Base-by-base conservation (phyloP, 768 basidiomycete species). In the Serendipita sp. region DNA sequence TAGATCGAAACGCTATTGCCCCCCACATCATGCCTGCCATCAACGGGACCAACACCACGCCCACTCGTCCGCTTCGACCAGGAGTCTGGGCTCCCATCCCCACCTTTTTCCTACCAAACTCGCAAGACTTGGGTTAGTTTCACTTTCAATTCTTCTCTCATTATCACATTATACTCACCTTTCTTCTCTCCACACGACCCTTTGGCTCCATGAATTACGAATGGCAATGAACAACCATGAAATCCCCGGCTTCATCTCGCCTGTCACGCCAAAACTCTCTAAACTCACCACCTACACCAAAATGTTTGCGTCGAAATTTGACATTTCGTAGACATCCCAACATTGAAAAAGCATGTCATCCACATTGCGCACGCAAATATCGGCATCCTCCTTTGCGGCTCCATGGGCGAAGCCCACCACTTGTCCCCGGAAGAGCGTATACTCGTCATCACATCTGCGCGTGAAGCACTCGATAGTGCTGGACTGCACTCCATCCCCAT, bases 1-100 rank as follows among this genome's bases (percentile, higher is more conserved):
- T 40, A 13, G 5, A 40, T 40, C 40, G 40, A 3, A 40, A 6
- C 5, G 40, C 40, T 40, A 40, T 40, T 13, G 13, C 16, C 48
- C 2, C 48, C 48, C 6, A 8, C 48, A 45, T 45, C 48, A 52
- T 52, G 48, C 48, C 48, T 52, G 48, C 18, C 18, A 52, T 52
- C 48, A 40, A 31, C 43, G 40, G 40, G 5, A 6, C 40, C 13
- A 6, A 5, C 40, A 40, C 40, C 40, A 40, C 40, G 40, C 31
- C 74, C 48, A 71, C 75, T 64, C 84, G 88, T 63, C 79, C 81
- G 16, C 76, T 95, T 67, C 80, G 76, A 63, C 73, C 88, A 27
- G 91, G 92, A 48, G 81, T 95, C 64, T 93, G 81, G 74, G 86
- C 88, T 8, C 93, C 93, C 36, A 82, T 95, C 69, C 89, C 86